These are phyloP conservation scores for Tylopilus felleus DNA, from an alignment of 768 basidiomycete species.

Conservation along the genomic window DNA sequence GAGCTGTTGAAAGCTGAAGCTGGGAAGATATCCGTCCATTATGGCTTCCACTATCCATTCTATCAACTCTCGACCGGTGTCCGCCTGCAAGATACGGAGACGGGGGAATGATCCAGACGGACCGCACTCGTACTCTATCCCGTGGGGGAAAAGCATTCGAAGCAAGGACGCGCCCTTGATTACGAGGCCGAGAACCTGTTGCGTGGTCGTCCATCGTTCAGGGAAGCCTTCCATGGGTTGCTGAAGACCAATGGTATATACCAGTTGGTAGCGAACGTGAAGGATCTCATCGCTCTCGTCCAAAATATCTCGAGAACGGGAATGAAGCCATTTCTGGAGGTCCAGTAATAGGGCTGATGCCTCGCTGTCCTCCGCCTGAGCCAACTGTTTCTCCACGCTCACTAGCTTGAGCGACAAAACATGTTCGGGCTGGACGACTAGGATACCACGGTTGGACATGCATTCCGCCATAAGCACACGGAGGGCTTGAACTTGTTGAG, in stretches of 20 bases:
- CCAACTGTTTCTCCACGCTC: constrained; percentile 37
- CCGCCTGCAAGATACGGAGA: constrained; percentile 19
- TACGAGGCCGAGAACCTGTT: constrained; percentile 31
- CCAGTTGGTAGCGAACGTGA: constrained; percentile 36
- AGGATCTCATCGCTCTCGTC: constrained; percentile 34
- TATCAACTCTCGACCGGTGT: constrained; percentile 12
- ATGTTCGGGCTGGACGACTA: constrained; percentile 53
- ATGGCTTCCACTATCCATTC: constrained; percentile 14
- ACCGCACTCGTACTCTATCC: constrained; percentile 18
- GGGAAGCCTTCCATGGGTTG: constrained; percentile 29
- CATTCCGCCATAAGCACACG: constrained; percentile 38
- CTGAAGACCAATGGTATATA: constrained; percentile 36
- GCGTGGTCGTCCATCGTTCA: constrained; percentile 34
- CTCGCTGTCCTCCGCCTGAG: background rate
- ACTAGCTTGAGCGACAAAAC: constrained; percentile 49
- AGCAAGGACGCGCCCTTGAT: constrained; percentile 14
- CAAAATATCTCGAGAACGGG: constrained; percentile 25
- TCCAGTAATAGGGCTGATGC: constrained; percentile 23
- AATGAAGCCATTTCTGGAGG: constrained; percentile 28
- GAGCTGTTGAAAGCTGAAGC: constrained; percentile 16
- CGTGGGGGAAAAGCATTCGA: background rate
- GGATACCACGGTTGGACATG: constrained; percentile 36
- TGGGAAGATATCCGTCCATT: constrained; percentile 11
- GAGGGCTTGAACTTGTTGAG: constrained; percentile 23
- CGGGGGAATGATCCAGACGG: constrained; percentile 21